Percentiles rank a stretch among this genome's conserved stretches.
These are phyloP conservation scores for Penicillium oxalicum DNA, from an alignment of 2,329 filamentous ascomycete genomes.

Conservation along the genomic window DNA sequence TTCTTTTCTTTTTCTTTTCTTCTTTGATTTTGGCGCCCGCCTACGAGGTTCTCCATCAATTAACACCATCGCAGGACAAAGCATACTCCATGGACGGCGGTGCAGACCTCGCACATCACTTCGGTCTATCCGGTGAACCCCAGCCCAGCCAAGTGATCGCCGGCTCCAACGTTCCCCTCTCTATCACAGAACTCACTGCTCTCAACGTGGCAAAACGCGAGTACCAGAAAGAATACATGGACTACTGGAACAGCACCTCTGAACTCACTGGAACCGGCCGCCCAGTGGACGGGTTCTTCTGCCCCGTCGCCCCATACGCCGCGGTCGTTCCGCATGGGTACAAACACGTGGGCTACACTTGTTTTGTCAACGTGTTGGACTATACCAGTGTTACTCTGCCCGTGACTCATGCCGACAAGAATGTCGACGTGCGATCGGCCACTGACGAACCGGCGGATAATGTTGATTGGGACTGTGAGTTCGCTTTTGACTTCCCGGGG, in stretches of 20 bases:
- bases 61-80: slow-evolving; percentile 10
- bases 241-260: slow-evolving; percentile 57
- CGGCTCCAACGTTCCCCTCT: slow-evolving; percentile 26
- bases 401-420: slow-evolving; percentile 50
- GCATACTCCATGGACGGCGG: slow-evolving; percentile 43
- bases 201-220: slow-evolving; percentile 51
- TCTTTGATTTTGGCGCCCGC: no score
- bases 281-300: slow-evolving; percentile 49
- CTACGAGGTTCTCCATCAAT: not conserved
- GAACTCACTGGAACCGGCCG: slow-evolving; percentile 46
- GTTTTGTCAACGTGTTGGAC: slow-evolving; percentile 51
- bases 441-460: slow-evolving; percentile 40
- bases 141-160: slow-evolving; percentile 41
- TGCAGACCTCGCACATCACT: slow-evolving; percentile 45
- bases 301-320: slow-evolving; percentile 39
- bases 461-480: slow-evolving; percentile 48
- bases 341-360: slow-evolving; percentile 43
- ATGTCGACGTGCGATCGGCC: slow-evolving; percentile 40
- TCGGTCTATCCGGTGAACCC: slow-evolving; percentile 52
- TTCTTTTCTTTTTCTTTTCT: no score
- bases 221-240: slow-evolving; percentile 54
- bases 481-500: not conserved
- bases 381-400: slow-evolving; percentile 52
- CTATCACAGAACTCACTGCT: slow-evolving; percentile 40
- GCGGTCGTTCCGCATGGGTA: slow-evolving; percentile 40